Conservation (phyloP, 2,329 filamentous ascomycete species). For the Podosphaera xanthii region DNA sequence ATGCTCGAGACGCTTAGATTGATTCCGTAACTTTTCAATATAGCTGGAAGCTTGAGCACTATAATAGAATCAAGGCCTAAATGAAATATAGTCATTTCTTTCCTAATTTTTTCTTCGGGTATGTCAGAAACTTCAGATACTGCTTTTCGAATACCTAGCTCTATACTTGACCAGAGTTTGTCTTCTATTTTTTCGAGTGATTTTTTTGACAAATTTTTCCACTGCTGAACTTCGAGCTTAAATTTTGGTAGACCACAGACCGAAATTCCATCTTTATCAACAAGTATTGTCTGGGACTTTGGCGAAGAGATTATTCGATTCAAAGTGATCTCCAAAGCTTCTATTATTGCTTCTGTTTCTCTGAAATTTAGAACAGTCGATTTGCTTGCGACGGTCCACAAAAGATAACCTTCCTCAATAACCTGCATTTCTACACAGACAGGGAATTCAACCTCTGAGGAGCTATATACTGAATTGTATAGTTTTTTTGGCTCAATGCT, state of each 20-base stretch:
- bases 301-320: conserved; percentile 27
- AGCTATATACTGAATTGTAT: conserved; percentile 19
- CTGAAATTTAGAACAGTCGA: conserved; percentile 25
- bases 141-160: conserved; percentile 21
- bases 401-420: conserved; percentile 23
- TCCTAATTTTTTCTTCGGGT: conserved; percentile 31
- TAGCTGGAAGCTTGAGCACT: conserved; percentile 57
- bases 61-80: conserved; percentile 82
- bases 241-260: conserved; percentile 40
- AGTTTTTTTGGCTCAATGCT: conserved; percentile 4
- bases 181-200: not conserved
- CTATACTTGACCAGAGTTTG: conserved; percentile 17
- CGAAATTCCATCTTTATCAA: conserved; percentile 28
- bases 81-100: conserved; percentile 49
- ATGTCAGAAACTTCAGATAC: conserved; percentile 37
- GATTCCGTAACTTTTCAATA: conserved; percentile 42
- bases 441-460: conserved; percentile 55
- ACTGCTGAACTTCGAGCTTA: conserved; percentile 2
- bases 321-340: conserved; percentile 36
- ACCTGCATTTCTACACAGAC: conserved; percentile 64
- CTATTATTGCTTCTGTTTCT: conserved; percentile 28
- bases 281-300: conserved; percentile 28
- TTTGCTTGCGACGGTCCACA: conserved; percentile 55
- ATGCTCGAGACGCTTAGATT: conserved; percentile 47
- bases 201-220: not conserved